A percentile compares a stretch with the other conserved stretches of the same genome.
Conservation (phyloP, 768 basidiomycete genomes). For the Xerocomellus chrysenteron region DNA sequence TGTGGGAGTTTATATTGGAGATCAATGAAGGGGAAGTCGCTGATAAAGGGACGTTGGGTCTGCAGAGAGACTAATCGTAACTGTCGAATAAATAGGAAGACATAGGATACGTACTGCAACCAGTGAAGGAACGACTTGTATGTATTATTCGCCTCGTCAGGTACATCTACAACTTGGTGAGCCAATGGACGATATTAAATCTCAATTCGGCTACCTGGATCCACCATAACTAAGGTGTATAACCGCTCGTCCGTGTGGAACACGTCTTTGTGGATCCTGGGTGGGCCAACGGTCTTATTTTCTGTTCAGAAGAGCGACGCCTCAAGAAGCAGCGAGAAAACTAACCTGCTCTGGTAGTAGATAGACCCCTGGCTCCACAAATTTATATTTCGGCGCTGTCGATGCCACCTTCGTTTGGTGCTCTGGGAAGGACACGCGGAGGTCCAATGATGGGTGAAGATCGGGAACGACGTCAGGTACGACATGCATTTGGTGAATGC, state of each 20-base stretch:
- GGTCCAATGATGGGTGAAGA: constrained; percentile 70
- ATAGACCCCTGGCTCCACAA: constrained; percentile 71
- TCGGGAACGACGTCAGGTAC: constrained; percentile 82
- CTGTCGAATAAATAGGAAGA: neutral
- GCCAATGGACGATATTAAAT: neutral
- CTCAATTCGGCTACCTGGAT: constrained; percentile 61
- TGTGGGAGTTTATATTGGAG: constrained; percentile 51
- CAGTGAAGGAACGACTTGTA: constrained; percentile 82
- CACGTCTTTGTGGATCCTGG: constrained; percentile 67
- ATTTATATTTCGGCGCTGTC: constrained; percentile 27
- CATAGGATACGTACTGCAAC: constrained; percentile 59
- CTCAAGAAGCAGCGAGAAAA: neutral
- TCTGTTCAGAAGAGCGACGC: neutral
- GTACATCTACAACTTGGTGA: constrained; percentile 61
- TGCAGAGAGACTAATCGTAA: constrained; percentile 25
- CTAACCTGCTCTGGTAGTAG: constrained; percentile 66
- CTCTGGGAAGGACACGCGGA: constrained; percentile 61
- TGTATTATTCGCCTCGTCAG: constrained; percentile 61
- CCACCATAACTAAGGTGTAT: constrained; percentile 88
- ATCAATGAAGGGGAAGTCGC: constrained; percentile 46
- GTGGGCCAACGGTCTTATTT: constrained; percentile 59
- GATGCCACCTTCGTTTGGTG: constrained; percentile 18
- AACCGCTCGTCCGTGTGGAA: constrained; percentile 79
- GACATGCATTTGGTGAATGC: constrained; percentile 87
- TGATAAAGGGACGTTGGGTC: constrained; percentile 81